A percentile compares a stretch with the other conserved stretches of the same genome.
phyloP scores from a whole-genome alignment of 768 basidiomycete species.

The Arthromyces matolae region DNA sequence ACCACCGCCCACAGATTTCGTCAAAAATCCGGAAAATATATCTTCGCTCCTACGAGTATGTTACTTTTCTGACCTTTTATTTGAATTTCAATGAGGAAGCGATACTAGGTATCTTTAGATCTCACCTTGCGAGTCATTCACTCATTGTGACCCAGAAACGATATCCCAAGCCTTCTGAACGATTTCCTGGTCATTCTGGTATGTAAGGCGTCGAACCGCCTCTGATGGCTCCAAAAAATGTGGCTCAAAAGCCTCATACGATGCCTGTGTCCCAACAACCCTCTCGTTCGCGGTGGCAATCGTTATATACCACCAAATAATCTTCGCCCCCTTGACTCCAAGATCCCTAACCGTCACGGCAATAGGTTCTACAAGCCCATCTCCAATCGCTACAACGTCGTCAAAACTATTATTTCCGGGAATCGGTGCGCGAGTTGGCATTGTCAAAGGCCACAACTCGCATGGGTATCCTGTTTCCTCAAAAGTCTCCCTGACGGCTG shows the following conservation, averaged over 20 bases:
- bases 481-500: constrained; percentile 59
- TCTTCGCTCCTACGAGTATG: too few relatives aligned
- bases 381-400: constrained; percentile 19
- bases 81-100: too few relatives aligned
- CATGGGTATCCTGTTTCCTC: constrained; percentile 66
- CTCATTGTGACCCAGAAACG: not conserved
- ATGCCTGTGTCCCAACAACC: constrained; percentile 40
- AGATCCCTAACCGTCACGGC: constrained; percentile 27
- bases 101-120: too few relatives aligned
- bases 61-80: too few relatives aligned
- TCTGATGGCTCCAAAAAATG: constrained; percentile 32
- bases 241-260: constrained; percentile 38
- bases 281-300: constrained; percentile 28
- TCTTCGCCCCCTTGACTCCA: constrained; percentile 31
- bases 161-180: constrained; percentile 32
- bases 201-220: constrained; percentile 35
- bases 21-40: too few relatives aligned
- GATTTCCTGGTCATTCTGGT: constrained; percentile 34
- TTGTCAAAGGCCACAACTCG: constrained; percentile 41
- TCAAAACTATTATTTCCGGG: constrained; percentile 38
- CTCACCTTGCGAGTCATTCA: too few relatives aligned
- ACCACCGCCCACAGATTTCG: too few relatives aligned
- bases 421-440: constrained; percentile 53
- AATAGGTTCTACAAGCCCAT: constrained; percentile 29
- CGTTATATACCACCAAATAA: constrained; percentile 52